Conservation (phyloP, 768 basidiomycete species). For the Hypholoma sublateritium region DNA sequence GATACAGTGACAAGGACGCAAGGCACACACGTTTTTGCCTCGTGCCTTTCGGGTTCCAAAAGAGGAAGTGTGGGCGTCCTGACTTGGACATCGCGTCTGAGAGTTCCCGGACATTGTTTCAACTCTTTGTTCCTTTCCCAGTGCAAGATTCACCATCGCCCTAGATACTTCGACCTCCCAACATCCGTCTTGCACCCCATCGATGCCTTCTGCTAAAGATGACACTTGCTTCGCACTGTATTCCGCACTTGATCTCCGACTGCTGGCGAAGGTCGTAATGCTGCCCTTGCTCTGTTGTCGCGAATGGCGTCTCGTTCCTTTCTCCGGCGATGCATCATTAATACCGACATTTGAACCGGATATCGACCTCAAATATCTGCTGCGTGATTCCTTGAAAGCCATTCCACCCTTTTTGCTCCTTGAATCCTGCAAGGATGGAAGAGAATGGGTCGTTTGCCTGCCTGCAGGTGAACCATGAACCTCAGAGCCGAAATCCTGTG, state of each 20-base stretch:
- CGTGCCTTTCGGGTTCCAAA: conserved; percentile 34
- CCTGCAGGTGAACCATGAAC: not conserved
- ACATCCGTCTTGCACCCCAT: conserved; percentile 33
- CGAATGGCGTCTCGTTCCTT: not conserved
- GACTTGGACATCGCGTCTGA: conserved; percentile 15
- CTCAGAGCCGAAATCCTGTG: not conserved
- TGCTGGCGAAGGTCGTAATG: conserved; percentile 22
- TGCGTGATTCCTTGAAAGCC: conserved; percentile 2
- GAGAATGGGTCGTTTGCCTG: conserved; percentile 14
- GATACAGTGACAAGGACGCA: conserved; percentile 19
- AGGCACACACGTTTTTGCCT: conserved; percentile 39
- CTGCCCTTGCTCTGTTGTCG: conserved; percentile 27
- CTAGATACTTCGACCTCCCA: conserved; percentile 63
- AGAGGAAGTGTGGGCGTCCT: conserved; percentile 24
- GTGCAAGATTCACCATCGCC: conserved; percentile 51
- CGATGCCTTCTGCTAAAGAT: conserved; percentile 16
- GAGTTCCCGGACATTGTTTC: conserved; percentile 14
- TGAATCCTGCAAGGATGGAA: conserved; percentile 14
- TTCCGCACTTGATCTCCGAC: conserved; percentile 56
- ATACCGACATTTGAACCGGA: conserved; percentile 16
- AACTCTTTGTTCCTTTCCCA: conserved; percentile 30
- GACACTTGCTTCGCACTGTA: conserved; percentile 52
- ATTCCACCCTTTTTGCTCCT: conserved; percentile 3
- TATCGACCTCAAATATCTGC: not conserved
- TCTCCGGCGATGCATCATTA: not conserved